phyloP scores from a whole-genome alignment of 345 rosid genomes.

The rapeseed (Brassica napus) region Da-Ae NC_063448.1:48919001-48919500 shows the following conservation, averaged over 20 bases:
- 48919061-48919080: slow-evolving; percentile 6
- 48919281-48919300: slow-evolving; percentile 75
- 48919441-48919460: no score
- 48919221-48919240: not conserved
- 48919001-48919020: slow-evolving; percentile 92
- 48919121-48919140: not conserved
- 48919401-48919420: slow-evolving; percentile 51
- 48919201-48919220: not conserved
- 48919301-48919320: slow-evolving; percentile 84
- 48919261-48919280: slow-evolving; percentile 76
- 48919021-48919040: slow-evolving; percentile 70
- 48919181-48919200: not conserved
- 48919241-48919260: not conserved
- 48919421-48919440: slow-evolving; percentile 66
- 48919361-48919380: slow-evolving; percentile 84
- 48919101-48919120: not conserved
- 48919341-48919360: slow-evolving; percentile 83
- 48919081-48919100: not conserved
- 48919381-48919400: slow-evolving; percentile 78
- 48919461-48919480: no score
- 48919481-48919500: slow-evolving; percentile 59
- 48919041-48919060: not conserved
- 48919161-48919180: not conserved
- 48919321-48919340: slow-evolving; percentile 84
- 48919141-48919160: not conserved